Evolutionary conservation across 2,329 filamentous ascomycete genomes (phyloP).

Genomic region (Xylaria multiplex): DNA sequence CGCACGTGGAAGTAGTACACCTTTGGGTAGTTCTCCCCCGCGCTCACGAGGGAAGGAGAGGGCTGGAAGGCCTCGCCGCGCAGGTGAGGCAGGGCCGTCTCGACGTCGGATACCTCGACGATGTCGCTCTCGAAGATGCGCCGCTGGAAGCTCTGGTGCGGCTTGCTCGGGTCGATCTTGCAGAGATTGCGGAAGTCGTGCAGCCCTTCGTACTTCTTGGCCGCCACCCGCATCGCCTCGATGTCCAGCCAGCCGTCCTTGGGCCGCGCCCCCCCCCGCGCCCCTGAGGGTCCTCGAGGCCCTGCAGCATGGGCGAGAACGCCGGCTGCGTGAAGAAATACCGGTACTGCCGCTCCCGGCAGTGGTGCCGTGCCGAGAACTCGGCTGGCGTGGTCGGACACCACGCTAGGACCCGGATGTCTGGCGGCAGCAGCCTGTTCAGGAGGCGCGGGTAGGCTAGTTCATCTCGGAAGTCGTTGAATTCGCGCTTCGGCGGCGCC

Average conservation of each 20-base stretch:
- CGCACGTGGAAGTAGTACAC: slow-evolving; percentile 90
- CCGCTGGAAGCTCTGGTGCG: slow-evolving; percentile 84
- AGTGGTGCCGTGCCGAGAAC: slow-evolving; percentile 94
- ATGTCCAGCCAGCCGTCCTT: slow-evolving; percentile 87
- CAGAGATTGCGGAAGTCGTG: slow-evolving; percentile 98
- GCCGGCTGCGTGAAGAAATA: slow-evolving; percentile 98
- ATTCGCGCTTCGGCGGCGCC: slow-evolving; percentile 46
- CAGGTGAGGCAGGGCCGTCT: slow-evolving; percentile 67
- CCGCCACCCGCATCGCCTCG: slow-evolving; percentile 83
- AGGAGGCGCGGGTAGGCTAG: slow-evolving; percentile 83
- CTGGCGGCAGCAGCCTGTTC: slow-evolving; percentile 86
- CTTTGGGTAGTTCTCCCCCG: slow-evolving; percentile 59
- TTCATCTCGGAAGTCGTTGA: slow-evolving; percentile 81
- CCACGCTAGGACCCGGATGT: slow-evolving; percentile 94
- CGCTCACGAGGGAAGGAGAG: slow-evolving; percentile 21
- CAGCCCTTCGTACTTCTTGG: slow-evolving; percentile 79
- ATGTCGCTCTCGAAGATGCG: slow-evolving; percentile 84
- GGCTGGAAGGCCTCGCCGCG: slow-evolving; percentile 57
- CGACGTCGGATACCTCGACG: slow-evolving; percentile 69
- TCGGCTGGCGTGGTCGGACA: slow-evolving; percentile 80
- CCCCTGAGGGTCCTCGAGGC: slow-evolving; percentile 58
- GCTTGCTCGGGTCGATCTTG: slow-evolving; percentile 90
- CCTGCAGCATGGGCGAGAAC: slow-evolving; percentile 73
- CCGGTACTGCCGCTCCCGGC: slow-evolving; percentile 87
- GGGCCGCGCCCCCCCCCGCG: slow-evolving; percentile 43